Evolutionary conservation across 1,139 yeast genomes (phyloP).

Genomic region (Saccharomyces pastorianus): DNA sequence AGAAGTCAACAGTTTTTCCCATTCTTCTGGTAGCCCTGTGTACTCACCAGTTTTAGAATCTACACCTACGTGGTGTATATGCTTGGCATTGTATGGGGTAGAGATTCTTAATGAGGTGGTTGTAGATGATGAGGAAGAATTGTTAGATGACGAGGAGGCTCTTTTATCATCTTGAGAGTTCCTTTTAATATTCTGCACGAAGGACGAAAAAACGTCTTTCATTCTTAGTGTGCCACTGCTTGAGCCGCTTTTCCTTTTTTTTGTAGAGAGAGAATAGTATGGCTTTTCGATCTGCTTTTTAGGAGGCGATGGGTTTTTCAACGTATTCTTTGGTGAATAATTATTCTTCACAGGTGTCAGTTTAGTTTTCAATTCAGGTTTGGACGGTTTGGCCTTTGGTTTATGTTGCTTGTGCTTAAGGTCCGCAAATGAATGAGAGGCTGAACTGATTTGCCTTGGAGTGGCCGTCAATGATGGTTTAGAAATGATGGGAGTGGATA

Average conservation of each 20-base stretch:
- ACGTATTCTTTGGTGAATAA: neutral
- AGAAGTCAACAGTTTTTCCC: conserved; percentile 77
- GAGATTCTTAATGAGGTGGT: conserved; percentile 57
- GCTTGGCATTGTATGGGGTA: conserved; percentile 83
- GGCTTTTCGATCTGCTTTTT: conserved; percentile 6
- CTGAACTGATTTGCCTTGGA: conserved; percentile 35
- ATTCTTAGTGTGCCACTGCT: conserved; percentile 31
- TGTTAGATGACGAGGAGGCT: conserved; percentile 11
- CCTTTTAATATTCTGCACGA: conserved; percentile 40
- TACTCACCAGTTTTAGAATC: conserved; percentile 77
- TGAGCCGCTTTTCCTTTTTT: conserved; percentile 27
- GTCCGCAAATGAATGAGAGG: neutral
- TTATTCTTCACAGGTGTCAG: neutral
- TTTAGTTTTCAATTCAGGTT: neutral
- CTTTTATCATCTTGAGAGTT: conserved; percentile 25
- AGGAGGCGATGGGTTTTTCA: conserved; percentile 8
- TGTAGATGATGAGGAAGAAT: conserved; percentile 1
- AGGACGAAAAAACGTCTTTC: conserved; percentile 43
- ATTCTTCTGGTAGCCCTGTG: conserved; percentile 84
- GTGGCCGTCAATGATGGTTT: conserved; percentile 48
- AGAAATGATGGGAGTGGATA: conserved; percentile 44
- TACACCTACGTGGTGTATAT: conserved; percentile 88
- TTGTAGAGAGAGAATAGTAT: conserved; percentile 1
- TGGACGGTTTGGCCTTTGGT: neutral
- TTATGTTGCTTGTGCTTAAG: neutral